Conservation (phyloP, 441 rosid genomes). For the Theobroma grandiflorum region DNA sequence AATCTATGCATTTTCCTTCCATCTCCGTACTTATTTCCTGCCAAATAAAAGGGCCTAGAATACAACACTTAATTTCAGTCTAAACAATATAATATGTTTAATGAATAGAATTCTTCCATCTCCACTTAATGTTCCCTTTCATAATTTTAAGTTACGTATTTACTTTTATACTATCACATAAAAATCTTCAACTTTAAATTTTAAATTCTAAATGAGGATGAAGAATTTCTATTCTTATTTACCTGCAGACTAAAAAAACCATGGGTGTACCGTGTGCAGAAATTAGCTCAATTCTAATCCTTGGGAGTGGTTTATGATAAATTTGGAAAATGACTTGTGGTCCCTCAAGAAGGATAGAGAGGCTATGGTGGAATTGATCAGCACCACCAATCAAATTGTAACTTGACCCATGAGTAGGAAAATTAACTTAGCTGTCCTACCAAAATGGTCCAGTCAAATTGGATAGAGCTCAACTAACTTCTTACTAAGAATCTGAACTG, state of each 20-base stretch:
- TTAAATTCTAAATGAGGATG: too few relatives aligned
- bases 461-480: neutral
- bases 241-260: neutral
- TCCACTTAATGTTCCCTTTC: too few relatives aligned
- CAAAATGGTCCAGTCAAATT: neutral
- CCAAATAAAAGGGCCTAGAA: too few relatives aligned
- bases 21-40: too few relatives aligned
- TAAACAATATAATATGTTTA: neutral
- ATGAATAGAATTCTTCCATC: too few relatives aligned
- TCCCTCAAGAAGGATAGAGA: neutral
- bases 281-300: neutral
- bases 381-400: conserved; percentile 10
- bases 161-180: too few relatives aligned
- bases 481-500: neutral
- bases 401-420: neutral
- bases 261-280: neutral
- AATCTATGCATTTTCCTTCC: too few relatives aligned
- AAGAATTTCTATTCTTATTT: too few relatives aligned
- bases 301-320: neutral
- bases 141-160: too few relatives aligned
- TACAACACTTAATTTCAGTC: neutral
- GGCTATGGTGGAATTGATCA: conserved; percentile 12
- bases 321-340: neutral
- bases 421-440: neutral
- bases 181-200: too few relatives aligned